Evolutionary conservation across 2,329 filamentous ascomycete genomes (phyloP), one percentile per base, ranked within the genome.

Genomic region (Fusarium albosuccineum): DNA sequence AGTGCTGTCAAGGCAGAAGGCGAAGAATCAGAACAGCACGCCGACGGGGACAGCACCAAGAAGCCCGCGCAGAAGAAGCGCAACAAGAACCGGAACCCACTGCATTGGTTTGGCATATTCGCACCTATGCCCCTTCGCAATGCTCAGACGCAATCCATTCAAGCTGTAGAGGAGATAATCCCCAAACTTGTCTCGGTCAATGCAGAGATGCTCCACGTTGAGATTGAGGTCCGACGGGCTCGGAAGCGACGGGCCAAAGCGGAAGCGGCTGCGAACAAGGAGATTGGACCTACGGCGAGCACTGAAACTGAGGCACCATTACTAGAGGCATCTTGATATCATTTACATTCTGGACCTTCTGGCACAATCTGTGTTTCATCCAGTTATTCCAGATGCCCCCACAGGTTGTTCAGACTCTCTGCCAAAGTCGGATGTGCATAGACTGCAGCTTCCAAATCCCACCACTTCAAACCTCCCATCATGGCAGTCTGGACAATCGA

Each of bases 141-240:
- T 22, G 88, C 91, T 3, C 92, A 94, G 75, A 70, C 73, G 0
- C 82, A 85, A 14, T 89, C 91, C 52, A 73, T 87, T 26, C 73
- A 81, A 37, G 83, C 83, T 0, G 82, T 93, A 4, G 85, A 89
- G 56, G 77, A 83, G 0, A 75, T 90, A 4, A 77, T 94, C 3
- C 85, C 88, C 2, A 78, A 78, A 39, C 79, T 93, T 9, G 83
- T 83, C 7, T 84, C 83, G 2, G 76, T 92, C n/a, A 82, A 83
- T 36, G 82, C 82, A 29, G 84, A 88, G 71, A 88, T 95, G 85
- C 81, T 82, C 13, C 78, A 79, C n/a, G 75, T 92, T 6, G 91
- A 94, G 79, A 87, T 90, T 52, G 86, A 91, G 68, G 88, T 95
- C 55, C 83, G 90, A 37, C 81, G 90, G 59, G 86, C 85, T 36